phyloP scores from a whole-genome alignment of 805 yeast species.

The Candida adriatica region DNA sequence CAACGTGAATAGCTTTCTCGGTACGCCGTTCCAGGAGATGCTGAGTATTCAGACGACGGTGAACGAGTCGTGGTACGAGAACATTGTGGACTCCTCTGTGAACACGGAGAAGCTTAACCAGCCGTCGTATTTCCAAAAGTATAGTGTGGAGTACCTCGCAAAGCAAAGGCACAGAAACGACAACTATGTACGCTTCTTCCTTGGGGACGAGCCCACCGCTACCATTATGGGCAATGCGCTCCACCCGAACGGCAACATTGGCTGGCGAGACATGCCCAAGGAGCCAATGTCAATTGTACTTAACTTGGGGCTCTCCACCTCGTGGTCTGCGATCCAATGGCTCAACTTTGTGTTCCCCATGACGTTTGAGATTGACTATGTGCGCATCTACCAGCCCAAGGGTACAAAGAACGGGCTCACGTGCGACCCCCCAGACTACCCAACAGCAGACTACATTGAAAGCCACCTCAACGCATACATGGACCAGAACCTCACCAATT shows the following conservation, averaged over 20 bases:
- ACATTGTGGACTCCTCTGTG: conserved; percentile 22
- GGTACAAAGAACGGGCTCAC: conserved; percentile 30
- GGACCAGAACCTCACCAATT: conserved; percentile 37
- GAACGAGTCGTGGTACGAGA: conserved; percentile 39
- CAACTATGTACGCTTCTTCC: conserved; percentile 31
- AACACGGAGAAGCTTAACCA: conserved; percentile 2
- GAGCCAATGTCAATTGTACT: conserved; percentile 45
- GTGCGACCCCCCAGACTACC: conserved; percentile 42
- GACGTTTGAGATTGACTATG: conserved; percentile 38
- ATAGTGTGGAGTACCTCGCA: conserved; percentile 36
- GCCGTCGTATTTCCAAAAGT: conserved; percentile 31
- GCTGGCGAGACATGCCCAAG: conserved; percentile 39
- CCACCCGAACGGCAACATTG: conserved; percentile 44
- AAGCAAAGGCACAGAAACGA: conserved; percentile 24
- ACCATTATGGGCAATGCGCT: conserved; percentile 36
- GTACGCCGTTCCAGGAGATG: conserved; percentile 47
- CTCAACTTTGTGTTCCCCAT: conserved; percentile 36
- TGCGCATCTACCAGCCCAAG: conserved; percentile 42
- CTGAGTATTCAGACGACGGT: conserved; percentile 39
- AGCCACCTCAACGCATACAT: conserved; percentile 34
- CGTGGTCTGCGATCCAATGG: conserved; percentile 48
- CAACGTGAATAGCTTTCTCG: conserved; percentile 38
- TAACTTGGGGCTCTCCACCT: conserved; percentile 43
- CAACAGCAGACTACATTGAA: conserved; percentile 39
- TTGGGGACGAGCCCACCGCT: conserved; percentile 41